Evolutionary conservation across 352 stramenopile species (phyloP).

Genomic region (Elongisporangium undulatum): DNA sequence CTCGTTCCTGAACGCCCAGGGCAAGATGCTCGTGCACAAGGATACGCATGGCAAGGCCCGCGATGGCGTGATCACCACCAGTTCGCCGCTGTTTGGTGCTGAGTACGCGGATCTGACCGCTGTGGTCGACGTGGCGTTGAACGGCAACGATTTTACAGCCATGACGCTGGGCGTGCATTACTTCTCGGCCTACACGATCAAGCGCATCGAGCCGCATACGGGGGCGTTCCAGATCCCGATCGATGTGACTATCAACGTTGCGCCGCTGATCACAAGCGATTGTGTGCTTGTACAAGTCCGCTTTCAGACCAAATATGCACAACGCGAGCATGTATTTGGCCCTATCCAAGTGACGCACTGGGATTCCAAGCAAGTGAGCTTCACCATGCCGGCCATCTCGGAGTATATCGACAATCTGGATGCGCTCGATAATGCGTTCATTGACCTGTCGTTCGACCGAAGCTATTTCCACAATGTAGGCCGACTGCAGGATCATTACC

Average conservation of each 20-base stretch:
- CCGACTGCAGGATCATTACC: conserved; percentile 42
- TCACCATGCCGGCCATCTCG: conserved; percentile 37
- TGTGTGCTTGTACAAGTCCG: conserved; percentile 34
- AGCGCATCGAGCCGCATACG: conserved; percentile 35
- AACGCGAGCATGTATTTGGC: conserved; percentile 20
- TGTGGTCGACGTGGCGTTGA: conserved; percentile 55
- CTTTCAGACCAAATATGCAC: conserved; percentile 18
- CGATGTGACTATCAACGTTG: conserved; percentile 25
- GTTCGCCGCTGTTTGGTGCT: conserved; percentile 36
- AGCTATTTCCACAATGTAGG: conserved; percentile 41
- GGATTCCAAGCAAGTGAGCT: conserved; percentile 30
- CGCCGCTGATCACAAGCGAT: conserved; percentile 44
- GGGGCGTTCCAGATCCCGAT: conserved; percentile 63
- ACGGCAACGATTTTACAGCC: conserved; percentile 62
- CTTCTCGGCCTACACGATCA: conserved; percentile 45
- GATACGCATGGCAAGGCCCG: conserved; percentile 28
- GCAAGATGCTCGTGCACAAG: conserved; percentile 25
- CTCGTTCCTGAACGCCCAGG: conserved; percentile 23
- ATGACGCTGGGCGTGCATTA: conserved; percentile 43
- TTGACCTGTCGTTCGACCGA: conserved; percentile 60
- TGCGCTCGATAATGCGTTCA: conserved; percentile 17
- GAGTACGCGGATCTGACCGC: conserved; percentile 46
- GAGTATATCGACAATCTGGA: conserved; percentile 25
- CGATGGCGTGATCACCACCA: conserved; percentile 46
- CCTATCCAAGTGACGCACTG: conserved; percentile 33